Evolutionary conservation across 352 stramenopile species (phyloP), one percentile per base, ranked within the genome.

Genomic region (Globisporangium yorkense): DNA sequence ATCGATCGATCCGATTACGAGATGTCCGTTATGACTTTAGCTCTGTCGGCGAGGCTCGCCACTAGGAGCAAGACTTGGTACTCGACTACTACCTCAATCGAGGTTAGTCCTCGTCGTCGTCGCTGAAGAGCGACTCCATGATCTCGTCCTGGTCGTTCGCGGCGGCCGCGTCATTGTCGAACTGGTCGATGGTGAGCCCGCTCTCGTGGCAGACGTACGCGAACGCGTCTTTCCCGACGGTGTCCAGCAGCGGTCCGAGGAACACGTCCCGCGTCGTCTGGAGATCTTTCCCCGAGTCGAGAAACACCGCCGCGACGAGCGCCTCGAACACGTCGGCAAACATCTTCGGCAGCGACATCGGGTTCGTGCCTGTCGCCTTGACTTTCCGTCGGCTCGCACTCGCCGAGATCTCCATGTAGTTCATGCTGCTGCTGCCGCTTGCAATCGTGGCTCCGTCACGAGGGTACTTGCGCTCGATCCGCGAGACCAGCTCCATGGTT

Each of bases 251-350:
- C 4, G 84, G 84, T 0, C 80, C 82, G 51, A 94, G 78, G 67
- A 96, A 96, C 9, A 96, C 80, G 50, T 93, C 80, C 18, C 82
- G 80, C 31, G 94, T 75, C 20, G 71, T 66, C 41, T 87, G 73
- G 15, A 96, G 66, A 59, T 92, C 75, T 15, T 72, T 72, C 6
- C 71, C 77, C 1, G 83, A 91, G 47, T 96, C 87, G 33, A 96
- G 59, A 66, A 94, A 96, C 37, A 96, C 85, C 0, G 84, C 87
- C 1, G 87, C 87, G 27, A 94, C 83, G 31, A 96, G 75, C 1
- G 87, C 83, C 77, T 96, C 87, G 65, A 94, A 94, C 13, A 92
- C 78, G 59, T 96, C 87, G 7, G 76, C 87, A 68, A 92, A 92
- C 65, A 93, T 82, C 62, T 96, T 96, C 13, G 87, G 87, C 29